Percentiles rank a stretch among this genome's conserved stretches.
Conservation (phyloP, 331 rosid species). For the Phaseolus coccineus region DNA sequence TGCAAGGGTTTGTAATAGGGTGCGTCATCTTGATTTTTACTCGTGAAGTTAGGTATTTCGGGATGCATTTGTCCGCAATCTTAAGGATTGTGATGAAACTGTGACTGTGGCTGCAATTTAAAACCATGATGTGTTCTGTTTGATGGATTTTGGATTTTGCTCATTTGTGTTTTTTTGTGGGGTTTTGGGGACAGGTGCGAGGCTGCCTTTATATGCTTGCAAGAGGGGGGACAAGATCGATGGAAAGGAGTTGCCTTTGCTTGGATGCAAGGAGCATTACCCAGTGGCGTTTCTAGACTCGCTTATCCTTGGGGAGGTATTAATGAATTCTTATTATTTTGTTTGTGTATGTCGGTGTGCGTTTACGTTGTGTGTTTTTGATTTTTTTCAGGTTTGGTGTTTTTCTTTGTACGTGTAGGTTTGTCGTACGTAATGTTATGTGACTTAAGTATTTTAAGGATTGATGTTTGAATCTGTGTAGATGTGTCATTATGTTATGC, state of each 20-base stretch:
- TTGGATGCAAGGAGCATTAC: slow-evolving; percentile 48
- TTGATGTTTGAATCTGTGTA: neutral
- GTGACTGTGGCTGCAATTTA: neutral
- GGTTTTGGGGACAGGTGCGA: slow-evolving; percentile 60
- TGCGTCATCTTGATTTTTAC: neutral
- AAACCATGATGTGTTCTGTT: neutral
- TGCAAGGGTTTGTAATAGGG: neutral
- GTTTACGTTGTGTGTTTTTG: neutral
- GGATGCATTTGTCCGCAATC: neutral
- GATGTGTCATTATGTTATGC: neutral
- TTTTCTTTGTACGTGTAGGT: neutral
- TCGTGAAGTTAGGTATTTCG: neutral
- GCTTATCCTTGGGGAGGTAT: slow-evolving; percentile 88
- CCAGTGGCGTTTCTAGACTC: slow-evolving; percentile 78
- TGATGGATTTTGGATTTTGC: neutral
- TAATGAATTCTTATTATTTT: slow-evolving; percentile 10
- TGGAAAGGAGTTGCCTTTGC: slow-evolving; percentile 42
- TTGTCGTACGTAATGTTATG: neutral
- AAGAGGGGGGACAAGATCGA: slow-evolving; percentile 50
- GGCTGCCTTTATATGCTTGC: slow-evolving; percentile 81
- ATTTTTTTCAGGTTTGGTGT: neutral
- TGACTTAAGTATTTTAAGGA: neutral
- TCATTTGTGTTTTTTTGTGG: neutral
- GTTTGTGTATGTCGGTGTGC: neutral
- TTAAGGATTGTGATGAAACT: neutral